Evolutionary conservation across 2,329 filamentous ascomycete species (phyloP).

Genomic region (Sporothrix variecibatus): DNA sequence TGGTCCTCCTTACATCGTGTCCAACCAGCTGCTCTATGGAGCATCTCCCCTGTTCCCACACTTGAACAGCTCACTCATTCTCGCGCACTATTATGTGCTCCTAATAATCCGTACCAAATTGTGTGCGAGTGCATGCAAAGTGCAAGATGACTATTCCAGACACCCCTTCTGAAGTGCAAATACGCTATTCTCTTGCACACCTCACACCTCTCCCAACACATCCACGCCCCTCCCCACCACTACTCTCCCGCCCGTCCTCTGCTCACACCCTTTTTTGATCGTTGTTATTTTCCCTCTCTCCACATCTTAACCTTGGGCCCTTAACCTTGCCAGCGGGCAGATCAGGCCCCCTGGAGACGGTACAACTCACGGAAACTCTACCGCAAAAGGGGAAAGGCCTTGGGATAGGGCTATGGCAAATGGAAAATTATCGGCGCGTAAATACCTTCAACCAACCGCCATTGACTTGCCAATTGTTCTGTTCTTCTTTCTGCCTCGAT

Average conservation of each 20-base stretch:
- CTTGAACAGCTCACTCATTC: not conserved
- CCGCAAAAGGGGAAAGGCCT: slow-evolving; percentile 19
- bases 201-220: slow-evolving; percentile 10
- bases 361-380: not conserved
- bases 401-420: slow-evolving; percentile 23
- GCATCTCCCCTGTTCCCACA: not conserved
- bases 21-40: slow-evolving; percentile 1
- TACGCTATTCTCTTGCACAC: slow-evolving; percentile 5
- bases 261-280: slow-evolving; percentile 17
- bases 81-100: not conserved
- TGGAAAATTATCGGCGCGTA: slow-evolving; percentile 28
- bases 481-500: not conserved
- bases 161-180: not conserved
- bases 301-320: slow-evolving; percentile 27
- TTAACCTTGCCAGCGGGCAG: slow-evolving; percentile 25
- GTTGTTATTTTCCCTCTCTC: slow-evolving; percentile 24
- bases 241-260: not conserved
- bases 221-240: slow-evolving; percentile 12
- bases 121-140: slow-evolving; percentile 1
- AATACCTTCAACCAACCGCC: slow-evolving; percentile 24
- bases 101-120: not conserved
- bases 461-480: not conserved
- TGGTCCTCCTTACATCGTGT: not conserved
- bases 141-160: slow-evolving; percentile 4
- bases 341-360: slow-evolving; percentile 19